Evolutionary conservation across 352 stramenopile genomes (phyloP).

Genomic region (Globisporangium takayamanum): DNA sequence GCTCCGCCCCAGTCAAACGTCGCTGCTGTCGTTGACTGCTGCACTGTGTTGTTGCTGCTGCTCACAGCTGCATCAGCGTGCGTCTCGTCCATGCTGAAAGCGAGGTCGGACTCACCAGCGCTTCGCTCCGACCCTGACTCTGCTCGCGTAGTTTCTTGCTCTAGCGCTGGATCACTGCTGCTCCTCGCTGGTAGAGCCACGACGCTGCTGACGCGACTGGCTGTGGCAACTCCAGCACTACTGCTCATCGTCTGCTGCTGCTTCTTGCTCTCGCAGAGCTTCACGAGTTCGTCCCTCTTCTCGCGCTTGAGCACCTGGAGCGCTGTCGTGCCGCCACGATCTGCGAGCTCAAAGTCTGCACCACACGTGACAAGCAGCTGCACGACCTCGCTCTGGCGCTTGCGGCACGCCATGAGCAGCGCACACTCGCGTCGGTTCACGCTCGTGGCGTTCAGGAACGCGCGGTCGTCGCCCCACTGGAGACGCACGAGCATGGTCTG

Average conservation of each 20-base stretch:
- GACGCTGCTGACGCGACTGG: neutral
- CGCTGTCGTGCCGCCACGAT: constrained; percentile 44
- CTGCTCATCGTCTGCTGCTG: constrained; percentile 6
- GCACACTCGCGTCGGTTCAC: constrained; percentile 43
- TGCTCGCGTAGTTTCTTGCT: too few species aligned
- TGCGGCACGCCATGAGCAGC: constrained; percentile 57
- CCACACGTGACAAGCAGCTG: constrained; percentile 33
- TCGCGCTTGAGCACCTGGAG: constrained; percentile 42
- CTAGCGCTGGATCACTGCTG: too few species aligned
- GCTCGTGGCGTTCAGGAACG: constrained; percentile 42
- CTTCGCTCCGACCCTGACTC: too few species aligned
- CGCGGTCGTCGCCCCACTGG: constrained; percentile 19
- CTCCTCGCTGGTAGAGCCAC: too few species aligned
- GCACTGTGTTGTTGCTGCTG: neutral
- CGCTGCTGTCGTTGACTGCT: neutral
- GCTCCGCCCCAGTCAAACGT: neutral
- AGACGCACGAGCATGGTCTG: constrained; percentile 31
- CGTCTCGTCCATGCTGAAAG: neutral
- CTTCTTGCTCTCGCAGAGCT: constrained; percentile 26
- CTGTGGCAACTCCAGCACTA: neutral
- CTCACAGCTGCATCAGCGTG: neutral
- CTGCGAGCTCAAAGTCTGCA: constrained; percentile 33
- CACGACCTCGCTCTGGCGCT: constrained; percentile 39
- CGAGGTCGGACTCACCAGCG: neutral
- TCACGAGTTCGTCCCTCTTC: constrained; percentile 42